Conservation (phyloP, 1,284 basidiomycete genomes). For the Hymenochaete sp. region DNA sequence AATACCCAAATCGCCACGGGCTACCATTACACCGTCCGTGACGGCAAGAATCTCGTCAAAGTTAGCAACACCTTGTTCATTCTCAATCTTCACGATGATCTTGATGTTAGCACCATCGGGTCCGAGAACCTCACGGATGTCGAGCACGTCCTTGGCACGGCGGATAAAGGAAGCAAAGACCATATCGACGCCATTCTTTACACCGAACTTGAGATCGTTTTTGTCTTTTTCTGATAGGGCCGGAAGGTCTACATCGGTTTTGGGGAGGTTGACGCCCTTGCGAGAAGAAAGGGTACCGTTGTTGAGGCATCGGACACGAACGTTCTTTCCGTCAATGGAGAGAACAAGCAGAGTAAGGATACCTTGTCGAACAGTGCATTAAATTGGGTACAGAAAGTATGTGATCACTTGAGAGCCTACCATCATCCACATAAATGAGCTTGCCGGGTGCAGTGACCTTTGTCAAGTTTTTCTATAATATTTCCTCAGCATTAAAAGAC, state of each 20-base stretch:
- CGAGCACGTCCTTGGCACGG: slow-evolving; percentile 82
- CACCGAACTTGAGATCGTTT: slow-evolving; percentile 89
- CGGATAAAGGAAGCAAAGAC: slow-evolving; percentile 97
- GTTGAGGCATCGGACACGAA: slow-evolving; percentile 88
- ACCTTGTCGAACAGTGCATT: slow-evolving; percentile 33
- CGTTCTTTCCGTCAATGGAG: slow-evolving; percentile 70
- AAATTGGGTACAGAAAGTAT: background rate
- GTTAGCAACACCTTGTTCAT: slow-evolving; percentile 94
- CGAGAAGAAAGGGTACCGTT: slow-evolving; percentile 89
- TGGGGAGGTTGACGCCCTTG: slow-evolving; percentile 99
- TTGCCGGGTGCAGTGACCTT: slow-evolving; percentile 95
- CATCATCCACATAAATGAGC: slow-evolving; percentile 96
- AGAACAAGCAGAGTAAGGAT: slow-evolving; percentile 93
- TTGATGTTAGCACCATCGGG: slow-evolving; percentile 90
- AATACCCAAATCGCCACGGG: slow-evolving; percentile 95
- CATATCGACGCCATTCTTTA: slow-evolving; percentile 98
- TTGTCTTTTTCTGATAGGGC: slow-evolving; percentile 98
- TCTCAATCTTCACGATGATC: slow-evolving; percentile 98
- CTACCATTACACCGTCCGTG: slow-evolving; percentile 97
- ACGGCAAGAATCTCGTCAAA: slow-evolving; percentile 95
- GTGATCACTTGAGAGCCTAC: slow-evolving; percentile 29
- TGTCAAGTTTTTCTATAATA: slow-evolving; percentile 71
- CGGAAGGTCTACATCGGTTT: slow-evolving; percentile 96
- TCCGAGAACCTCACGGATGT: slow-evolving; percentile 87
- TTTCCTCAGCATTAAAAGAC: background rate